phyloP scores from a whole-genome alignment of 805 yeast genomes.

The Cyberlindnera bimundalis region DNA sequence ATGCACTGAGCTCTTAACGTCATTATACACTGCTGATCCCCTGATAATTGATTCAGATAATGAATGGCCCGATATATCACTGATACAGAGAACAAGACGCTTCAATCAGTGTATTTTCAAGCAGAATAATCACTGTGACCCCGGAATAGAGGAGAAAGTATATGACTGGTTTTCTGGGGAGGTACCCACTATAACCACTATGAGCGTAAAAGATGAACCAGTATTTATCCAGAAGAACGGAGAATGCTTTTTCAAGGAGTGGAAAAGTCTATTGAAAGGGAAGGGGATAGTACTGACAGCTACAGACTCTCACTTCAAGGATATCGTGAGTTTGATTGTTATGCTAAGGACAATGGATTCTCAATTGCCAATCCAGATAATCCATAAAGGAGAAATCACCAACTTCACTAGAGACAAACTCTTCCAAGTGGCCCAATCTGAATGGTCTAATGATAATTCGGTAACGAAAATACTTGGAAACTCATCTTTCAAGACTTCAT shows the following conservation, averaged over 20 bases:
- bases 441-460: slow-evolving; percentile 12
- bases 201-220: background rate
- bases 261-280: slow-evolving; percentile 21
- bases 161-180: slow-evolving; percentile 15
- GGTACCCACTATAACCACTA: slow-evolving; percentile 3
- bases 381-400: slow-evolving; percentile 27
- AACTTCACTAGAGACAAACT: slow-evolving; percentile 9
- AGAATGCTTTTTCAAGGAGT: slow-evolving; percentile 6
- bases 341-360: slow-evolving; percentile 29
- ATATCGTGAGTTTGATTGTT: slow-evolving; percentile 24
- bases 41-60: background rate
- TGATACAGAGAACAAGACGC: slow-evolving; percentile 2
- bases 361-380: slow-evolving; percentile 30
- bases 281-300: slow-evolving; percentile 32
- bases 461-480: background rate
- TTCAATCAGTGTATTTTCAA: slow-evolving; percentile 12
- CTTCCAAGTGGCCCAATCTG: background rate
- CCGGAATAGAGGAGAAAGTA: slow-evolving; percentile 3
- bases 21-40: too few relatives aligned
- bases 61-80: background rate
- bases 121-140: background rate
- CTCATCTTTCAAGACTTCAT: background rate
- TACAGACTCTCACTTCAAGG: slow-evolving; percentile 20
- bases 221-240: background rate
- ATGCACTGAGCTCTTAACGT: too few relatives aligned